Evolutionary conservation across 371 early-diverging fungal genomes (phyloP).

Genomic region (Mucor velutinosus): DNA sequence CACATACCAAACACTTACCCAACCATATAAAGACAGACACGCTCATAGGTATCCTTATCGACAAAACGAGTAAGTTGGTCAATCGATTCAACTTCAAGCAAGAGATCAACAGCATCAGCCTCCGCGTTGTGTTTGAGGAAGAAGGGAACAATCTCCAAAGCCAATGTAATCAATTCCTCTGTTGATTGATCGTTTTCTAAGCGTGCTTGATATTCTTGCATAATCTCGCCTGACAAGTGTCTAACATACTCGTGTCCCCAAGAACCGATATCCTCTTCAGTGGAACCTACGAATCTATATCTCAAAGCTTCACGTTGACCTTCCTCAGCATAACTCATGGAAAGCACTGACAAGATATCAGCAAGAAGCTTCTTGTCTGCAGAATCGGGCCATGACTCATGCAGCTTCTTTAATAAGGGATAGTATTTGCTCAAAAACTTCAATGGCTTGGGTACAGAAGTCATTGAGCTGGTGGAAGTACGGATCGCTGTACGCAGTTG

Average conservation of each 20-base stretch:
- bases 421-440: slow-evolving; percentile 93
- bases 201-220: slow-evolving; percentile 77
- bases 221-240: slow-evolving; percentile 92
- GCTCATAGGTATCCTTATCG: slow-evolving; percentile 89
- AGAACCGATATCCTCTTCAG: slow-evolving; percentile 77
- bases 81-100: slow-evolving; percentile 87
- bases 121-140: slow-evolving; percentile 93
- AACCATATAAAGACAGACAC: slow-evolving; percentile 95
- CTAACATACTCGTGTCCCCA: slow-evolving; percentile 99
- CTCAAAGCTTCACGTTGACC: slow-evolving; percentile 80
- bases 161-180: slow-evolving; percentile 71
- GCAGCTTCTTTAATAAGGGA: slow-evolving; percentile 66
- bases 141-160: slow-evolving; percentile 89
- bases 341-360: slow-evolving; percentile 94
- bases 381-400: slow-evolving; percentile 74
- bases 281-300: slow-evolving; percentile 84
- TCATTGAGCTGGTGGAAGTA: slow-evolving; percentile 96
- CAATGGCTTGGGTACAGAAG: slow-evolving; percentile 97
- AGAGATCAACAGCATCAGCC: slow-evolving; percentile 95
- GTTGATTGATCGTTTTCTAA: slow-evolving; percentile 59
- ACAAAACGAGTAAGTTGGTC: slow-evolving; percentile 78
- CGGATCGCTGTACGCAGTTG: slow-evolving; percentile 86
- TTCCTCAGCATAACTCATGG: slow-evolving; percentile 94
- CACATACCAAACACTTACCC: slow-evolving; percentile 55
- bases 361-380: slow-evolving; percentile 86